Base-by-base conservation (phyloP, 129 eudicot species). In the Pulicaria dysenterica region DNA sequence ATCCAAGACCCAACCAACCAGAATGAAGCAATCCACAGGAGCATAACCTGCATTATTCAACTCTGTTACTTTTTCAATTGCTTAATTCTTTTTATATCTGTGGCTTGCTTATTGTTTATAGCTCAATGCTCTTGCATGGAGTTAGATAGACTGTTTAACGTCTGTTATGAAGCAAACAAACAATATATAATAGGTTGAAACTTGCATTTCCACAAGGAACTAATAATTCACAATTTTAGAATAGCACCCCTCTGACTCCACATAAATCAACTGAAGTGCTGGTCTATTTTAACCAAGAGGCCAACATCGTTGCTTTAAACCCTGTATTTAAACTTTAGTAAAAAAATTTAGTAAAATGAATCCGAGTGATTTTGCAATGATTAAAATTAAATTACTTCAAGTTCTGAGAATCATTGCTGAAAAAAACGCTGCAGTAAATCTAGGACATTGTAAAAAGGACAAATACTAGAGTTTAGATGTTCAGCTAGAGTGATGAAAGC, bases 1-100 rank as follows among this genome's bases (percentile, higher is more conserved):
- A 83, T 76, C 88, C 91, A 88, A 43, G 88, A 85, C 2, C 91
- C 95, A 51, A 85, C 80, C 37, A 85, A 73, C 95, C 91, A 85
- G 70, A 88, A 88, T 17, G 95, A 78, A 12, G 89, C 79, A 39
- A 85, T 74, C 91, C 91, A 83, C 12, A 88, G 83, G 17, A 88
- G 80, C 91, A 78, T 85, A 53, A 84, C 93, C 88, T 86, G 84
- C 81, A 77, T 57, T 69, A 75, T 24, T 45, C 61, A 51, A 70
- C 10, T 44, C 15, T 5, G 31, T 77, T 65, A 56, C 47, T 9
- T 56, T 39, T n/a, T 51, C 14, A 48, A 61, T 39, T 11, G 19
- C 24, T 65, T 8, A 43, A 15, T n/a, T 67, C n/a, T 17, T 10
- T 66, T 54, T 6, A 58, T 34, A 58, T 10, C 3, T 4, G 64